Evolutionary conservation across 345 rosid species (phyloP).

Genomic region (Eucalyptus shirleyi): DNA sequence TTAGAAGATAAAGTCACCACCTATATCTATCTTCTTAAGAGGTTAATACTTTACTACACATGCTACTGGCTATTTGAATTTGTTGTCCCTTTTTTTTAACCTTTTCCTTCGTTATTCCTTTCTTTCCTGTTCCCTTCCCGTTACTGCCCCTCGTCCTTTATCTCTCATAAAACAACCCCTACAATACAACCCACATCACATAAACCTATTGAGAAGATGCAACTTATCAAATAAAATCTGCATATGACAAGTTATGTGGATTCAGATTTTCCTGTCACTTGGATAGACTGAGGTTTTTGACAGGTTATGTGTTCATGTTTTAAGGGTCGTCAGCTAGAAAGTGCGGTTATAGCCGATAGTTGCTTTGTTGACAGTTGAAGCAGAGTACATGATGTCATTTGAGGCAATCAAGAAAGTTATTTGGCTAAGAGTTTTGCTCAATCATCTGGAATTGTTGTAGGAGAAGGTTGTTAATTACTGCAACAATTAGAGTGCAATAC

Average conservation of each 20-base stretch:
- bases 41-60: neutral
- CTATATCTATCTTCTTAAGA: no score
- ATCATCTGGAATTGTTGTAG: no score
- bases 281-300: neutral
- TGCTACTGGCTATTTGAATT: neutral
- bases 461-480: no score
- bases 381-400: neutral
- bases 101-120: no score
- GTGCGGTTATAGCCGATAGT: neutral
- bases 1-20: no score
- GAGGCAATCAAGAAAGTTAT: neutral
- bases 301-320: neutral
- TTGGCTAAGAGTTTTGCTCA: no score
- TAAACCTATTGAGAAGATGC: neutral
- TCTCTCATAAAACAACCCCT: no score
- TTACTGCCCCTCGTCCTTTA: no score
- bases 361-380: neutral
- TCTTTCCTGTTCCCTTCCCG: no score
- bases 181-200: no score
- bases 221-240: neutral
- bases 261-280: neutral
- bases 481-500: no score
- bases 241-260: neutral
- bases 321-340: neutral
- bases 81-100: neutral